A percentile compares a stretch with the other conserved stretches of the same genome.
Conservation (phyloP, 2,329 filamentous ascomycete genomes). For the Ceratocystis destructans region DNA sequence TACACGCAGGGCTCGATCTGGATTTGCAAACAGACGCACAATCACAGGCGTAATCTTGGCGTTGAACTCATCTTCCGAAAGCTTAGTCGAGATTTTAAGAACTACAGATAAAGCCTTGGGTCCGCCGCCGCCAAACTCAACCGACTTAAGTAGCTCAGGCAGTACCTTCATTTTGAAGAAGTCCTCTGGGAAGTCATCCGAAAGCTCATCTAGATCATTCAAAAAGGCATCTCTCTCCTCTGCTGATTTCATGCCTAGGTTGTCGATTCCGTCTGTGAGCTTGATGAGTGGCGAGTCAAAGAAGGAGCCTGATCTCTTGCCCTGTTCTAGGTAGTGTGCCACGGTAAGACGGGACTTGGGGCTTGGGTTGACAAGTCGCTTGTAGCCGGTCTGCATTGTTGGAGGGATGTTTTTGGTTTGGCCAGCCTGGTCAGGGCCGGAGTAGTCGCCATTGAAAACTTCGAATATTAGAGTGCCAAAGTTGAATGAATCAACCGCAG, state of each 20-base stretch:
- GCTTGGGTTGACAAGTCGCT: slow-evolving; percentile 73
- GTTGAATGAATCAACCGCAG: slow-evolving; percentile 76
- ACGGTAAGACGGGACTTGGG: slow-evolving; percentile 79
- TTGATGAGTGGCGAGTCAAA: slow-evolving; percentile 90
- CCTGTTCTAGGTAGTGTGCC: slow-evolving; percentile 79
- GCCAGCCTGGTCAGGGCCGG: slow-evolving; percentile 61
- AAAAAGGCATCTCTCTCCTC: slow-evolving; percentile 75
- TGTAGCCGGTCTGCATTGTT: slow-evolving; percentile 82
- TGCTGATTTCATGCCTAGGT: slow-evolving; percentile 74
- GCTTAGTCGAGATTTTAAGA: slow-evolving; percentile 78
- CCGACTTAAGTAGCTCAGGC: slow-evolving; percentile 89
- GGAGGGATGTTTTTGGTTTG: slow-evolving; percentile 78
- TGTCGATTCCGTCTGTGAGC: slow-evolving; percentile 84
- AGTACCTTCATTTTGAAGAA: slow-evolving; percentile 97
- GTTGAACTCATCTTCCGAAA: slow-evolving; percentile 83
- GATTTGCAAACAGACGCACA: slow-evolving; percentile 75
- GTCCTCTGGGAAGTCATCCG: slow-evolving; percentile 91
- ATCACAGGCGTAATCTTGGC: slow-evolving; percentile 71
- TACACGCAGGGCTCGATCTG: slow-evolving; percentile 82
- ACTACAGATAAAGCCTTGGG: slow-evolving; percentile 80
- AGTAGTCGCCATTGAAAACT: slow-evolving; percentile 77
- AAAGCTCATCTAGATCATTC: slow-evolving; percentile 65
- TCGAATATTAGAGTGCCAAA: slow-evolving; percentile 77
- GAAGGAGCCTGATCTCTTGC: slow-evolving; percentile 66
- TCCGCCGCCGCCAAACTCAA: slow-evolving; percentile 94